Conservation (phyloP, 176 grass and related monocot genomes). For the Dactylis glomerata region DNA sequence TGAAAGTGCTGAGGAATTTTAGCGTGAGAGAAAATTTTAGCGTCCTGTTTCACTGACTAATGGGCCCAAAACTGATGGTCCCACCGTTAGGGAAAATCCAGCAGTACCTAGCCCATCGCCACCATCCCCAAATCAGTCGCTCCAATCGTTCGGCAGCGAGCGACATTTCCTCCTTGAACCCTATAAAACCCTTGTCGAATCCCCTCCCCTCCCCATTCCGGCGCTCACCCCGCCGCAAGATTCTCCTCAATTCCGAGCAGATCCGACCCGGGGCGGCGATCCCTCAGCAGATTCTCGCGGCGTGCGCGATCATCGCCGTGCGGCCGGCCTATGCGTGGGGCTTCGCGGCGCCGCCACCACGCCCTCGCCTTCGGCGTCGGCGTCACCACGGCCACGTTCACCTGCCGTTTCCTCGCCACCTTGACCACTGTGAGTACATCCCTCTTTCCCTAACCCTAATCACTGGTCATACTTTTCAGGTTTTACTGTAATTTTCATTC, state of each 20-base stretch:
- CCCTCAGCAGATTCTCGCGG: neutral
- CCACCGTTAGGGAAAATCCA: too few species aligned
- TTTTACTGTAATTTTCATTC: too few species aligned
- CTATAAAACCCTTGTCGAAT: neutral
- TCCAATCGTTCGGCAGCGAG: too few species aligned
- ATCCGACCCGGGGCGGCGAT: neutral
- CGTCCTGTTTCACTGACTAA: too few species aligned
- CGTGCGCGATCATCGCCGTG: too few species aligned
- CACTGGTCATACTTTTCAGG: too few species aligned
- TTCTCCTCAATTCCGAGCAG: neutral
- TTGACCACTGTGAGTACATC: constrained; percentile 28
- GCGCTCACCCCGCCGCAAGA: neutral
- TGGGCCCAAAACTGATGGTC: too few species aligned
- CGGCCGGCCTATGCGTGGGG: too few species aligned
- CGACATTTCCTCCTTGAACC: neutral
- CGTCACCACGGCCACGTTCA: constrained; percentile 78
- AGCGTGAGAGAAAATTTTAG: too few species aligned
- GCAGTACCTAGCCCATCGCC: too few species aligned
- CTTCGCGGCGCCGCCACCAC: constrained; percentile 38
- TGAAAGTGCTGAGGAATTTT: too few species aligned
- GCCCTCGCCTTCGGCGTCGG: constrained; percentile 67
- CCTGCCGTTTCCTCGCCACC: constrained; percentile 62
- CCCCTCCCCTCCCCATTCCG: neutral
- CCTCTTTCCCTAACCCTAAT: neutral
- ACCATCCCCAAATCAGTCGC: too few species aligned